Evolutionary conservation across 345 rosid genomes (phyloP).

Genomic region (Pugionium dolabratum): DNA sequence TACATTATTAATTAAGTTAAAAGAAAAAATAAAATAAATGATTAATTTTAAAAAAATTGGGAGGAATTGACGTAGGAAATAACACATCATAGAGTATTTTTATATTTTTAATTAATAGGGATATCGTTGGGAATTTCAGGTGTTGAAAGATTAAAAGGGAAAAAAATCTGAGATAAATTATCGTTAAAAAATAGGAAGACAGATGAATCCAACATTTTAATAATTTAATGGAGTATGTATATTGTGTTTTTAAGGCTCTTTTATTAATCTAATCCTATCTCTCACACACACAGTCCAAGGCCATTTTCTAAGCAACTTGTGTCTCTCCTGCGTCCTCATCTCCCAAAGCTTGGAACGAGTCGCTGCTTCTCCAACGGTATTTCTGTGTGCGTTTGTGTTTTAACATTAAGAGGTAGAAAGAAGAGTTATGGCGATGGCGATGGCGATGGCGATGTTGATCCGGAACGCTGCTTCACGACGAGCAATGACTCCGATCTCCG

Average conservation of each 20-base stretch:
- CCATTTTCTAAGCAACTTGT: slow-evolving; percentile 21
- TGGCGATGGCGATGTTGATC: slow-evolving; percentile 32
- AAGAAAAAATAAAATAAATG: too few relatives aligned
- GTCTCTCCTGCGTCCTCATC: slow-evolving; percentile 26
- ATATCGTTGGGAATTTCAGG: too few relatives aligned
- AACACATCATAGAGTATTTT: too few relatives aligned
- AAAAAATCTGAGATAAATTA: slow-evolving; percentile 27
- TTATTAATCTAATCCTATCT: slow-evolving; percentile 13
- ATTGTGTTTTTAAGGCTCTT: not conserved
- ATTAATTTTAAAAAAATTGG: too few relatives aligned
- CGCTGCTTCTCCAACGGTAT: slow-evolving; percentile 31
- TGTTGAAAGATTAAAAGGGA: not conserved
- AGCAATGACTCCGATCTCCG: slow-evolving; percentile 38
- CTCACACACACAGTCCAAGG: slow-evolving; percentile 33
- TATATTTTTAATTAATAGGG: too few relatives aligned
- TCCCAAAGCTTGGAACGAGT: slow-evolving; percentile 25
- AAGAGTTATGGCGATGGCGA: slow-evolving; percentile 21
- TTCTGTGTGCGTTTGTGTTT: not conserved
- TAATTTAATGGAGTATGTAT: not conserved
- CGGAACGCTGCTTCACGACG: slow-evolving; percentile 39
- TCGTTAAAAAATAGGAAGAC: slow-evolving; percentile 7
- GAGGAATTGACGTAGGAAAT: too few relatives aligned
- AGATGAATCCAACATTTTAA: slow-evolving; percentile 4
- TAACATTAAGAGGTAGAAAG: not conserved
- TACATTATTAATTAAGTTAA: too few relatives aligned